phyloP scores from a whole-genome alignment of 2,329 filamentous ascomycete genomes.

The Xylariaceae sp. region DNA sequence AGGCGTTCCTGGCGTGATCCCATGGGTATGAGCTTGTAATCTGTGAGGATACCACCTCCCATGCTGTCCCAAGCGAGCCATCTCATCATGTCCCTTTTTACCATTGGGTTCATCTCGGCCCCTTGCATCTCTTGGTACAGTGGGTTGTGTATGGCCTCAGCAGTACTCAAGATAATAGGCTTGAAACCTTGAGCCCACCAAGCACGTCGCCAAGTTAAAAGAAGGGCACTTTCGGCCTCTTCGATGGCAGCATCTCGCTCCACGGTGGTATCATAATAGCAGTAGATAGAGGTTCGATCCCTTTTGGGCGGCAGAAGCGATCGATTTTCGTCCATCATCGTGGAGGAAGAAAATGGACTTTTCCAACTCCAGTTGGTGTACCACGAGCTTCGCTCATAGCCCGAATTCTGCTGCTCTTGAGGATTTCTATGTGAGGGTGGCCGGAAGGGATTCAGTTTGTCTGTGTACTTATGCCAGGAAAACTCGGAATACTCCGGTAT shows the following conservation, averaged over 20 bases:
- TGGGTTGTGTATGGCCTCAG: slow-evolving; percentile 78
- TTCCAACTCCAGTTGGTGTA: slow-evolving; percentile 87
- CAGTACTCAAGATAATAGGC: slow-evolving; percentile 72
- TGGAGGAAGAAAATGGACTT: slow-evolving; percentile 77
- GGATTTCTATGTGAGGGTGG: slow-evolving; percentile 59
- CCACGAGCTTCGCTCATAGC: slow-evolving; percentile 74
- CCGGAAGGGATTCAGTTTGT: slow-evolving; percentile 59
- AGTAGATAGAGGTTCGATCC: slow-evolving; percentile 73
- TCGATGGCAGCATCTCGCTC: slow-evolving; percentile 58
- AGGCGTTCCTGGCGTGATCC: slow-evolving; percentile 66
- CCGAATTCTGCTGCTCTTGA: slow-evolving; percentile 70
- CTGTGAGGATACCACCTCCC: slow-evolving; percentile 74
- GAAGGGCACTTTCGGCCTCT: slow-evolving; percentile 69
- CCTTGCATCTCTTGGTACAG: slow-evolving; percentile 66
- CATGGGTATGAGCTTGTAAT: slow-evolving; percentile 83
- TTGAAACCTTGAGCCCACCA: slow-evolving; percentile 95
- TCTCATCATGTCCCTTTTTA: slow-evolving; percentile 68
- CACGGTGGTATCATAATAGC: slow-evolving; percentile 73
- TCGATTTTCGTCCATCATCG: slow-evolving; percentile 75
- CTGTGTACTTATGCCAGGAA: slow-evolving; percentile 45
- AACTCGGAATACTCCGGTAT: slow-evolving; percentile 43
- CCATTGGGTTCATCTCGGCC: slow-evolving; percentile 51
- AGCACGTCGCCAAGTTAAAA: slow-evolving; percentile 83
- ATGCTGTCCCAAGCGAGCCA: slow-evolving; percentile 94
- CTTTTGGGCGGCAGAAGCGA: slow-evolving; percentile 74